Evolutionary conservation across 805 yeast species (phyloP), one percentile per base, ranked within the genome.

Genomic region (Clavispora asparagi): DNA sequence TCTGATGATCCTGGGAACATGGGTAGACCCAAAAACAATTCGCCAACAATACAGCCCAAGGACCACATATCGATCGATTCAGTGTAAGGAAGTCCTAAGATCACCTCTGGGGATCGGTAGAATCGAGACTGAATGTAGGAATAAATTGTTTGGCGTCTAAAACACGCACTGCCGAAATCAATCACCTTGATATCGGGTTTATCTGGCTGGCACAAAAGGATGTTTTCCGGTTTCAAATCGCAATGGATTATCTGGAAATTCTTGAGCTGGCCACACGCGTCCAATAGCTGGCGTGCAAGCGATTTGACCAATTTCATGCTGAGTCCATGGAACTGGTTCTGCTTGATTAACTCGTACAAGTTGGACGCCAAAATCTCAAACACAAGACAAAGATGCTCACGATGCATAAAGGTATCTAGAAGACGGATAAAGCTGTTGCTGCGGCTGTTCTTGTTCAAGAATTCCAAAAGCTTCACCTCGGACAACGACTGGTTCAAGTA

Each of bases 11-110:
- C 99, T 0, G 99, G 97, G 57, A 92, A 89, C 54, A 92, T 74
- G 1, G 99, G 99, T 46, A 92, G 73, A 1, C 99, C 99, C 43
- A 92, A 65, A 55, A 86, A 91, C 41, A 92, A 69, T 64, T 94
- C 99, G 1, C 94, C 95, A 30, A 89, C 80, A 42, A 94, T 88
- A 61, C 97, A 87, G 0, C 96, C 99, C 39, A 91, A 70, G 0
- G 98, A 92, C 99, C 99, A 94, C 82, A 92, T 89, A 63, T 92
- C 99, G 44, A 94, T 92, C 7, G 96, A 82, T 9, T 95, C 81
- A 0, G 96, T 86, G 60, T 94, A 92, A 6, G 96, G 96, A 39
- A 92, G 71, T 0, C 99, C 98, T 17, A 92, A 68, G 3, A 94
- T 80, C 17, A 92, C 96, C 63, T 92, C 99, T 0, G 99, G 99